Conservation (phyloP, 2,329 filamentous ascomycete genomes). For the Macroventuria anomochaeta region DNA sequence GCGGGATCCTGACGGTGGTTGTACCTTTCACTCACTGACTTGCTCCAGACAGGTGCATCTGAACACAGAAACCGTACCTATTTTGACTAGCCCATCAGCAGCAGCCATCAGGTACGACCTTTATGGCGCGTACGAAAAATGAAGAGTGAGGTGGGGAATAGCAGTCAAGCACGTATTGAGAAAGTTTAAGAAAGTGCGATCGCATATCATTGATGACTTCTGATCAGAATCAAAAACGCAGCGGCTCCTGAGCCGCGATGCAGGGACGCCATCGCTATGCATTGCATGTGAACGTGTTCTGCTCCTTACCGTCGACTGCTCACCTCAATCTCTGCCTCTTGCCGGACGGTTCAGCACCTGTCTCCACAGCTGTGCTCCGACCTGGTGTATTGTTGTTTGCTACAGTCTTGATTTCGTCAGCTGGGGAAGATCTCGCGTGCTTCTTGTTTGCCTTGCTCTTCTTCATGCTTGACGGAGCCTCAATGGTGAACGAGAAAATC, state of each 20-base stretch:
- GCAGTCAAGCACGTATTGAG: too few relatives aligned
- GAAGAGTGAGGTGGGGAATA: too few relatives aligned
- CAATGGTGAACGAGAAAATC: conserved; percentile 46
- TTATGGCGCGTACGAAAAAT: too few relatives aligned
- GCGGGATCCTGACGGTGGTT: too few relatives aligned
- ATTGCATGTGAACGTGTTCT: not conserved
- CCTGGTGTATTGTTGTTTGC: not conserved
- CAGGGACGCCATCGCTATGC: conserved; percentile 3
- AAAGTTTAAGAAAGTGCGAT: too few relatives aligned
- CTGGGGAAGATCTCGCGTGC: conserved; percentile 5
- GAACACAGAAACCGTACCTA: too few relatives aligned
- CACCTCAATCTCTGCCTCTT: conserved; percentile 13
- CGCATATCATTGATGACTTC: not conserved
- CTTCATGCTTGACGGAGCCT: conserved; percentile 41
- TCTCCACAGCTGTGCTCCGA: not conserved
- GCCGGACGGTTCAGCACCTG: conserved; percentile 3
- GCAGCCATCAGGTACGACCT: too few relatives aligned
- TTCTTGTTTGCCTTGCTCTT: conserved; percentile 10
- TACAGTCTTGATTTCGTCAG: not conserved
- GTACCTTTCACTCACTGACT: too few relatives aligned
- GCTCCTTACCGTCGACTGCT: not conserved
- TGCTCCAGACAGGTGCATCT: too few relatives aligned
- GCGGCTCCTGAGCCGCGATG: not conserved
- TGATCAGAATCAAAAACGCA: not conserved
- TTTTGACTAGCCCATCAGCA: too few relatives aligned